Percentiles rank a stretch among this genome's conserved stretches.
Conservation (phyloP, 345 rosid species). For the Diplotaxis tenuifolia region DNA sequence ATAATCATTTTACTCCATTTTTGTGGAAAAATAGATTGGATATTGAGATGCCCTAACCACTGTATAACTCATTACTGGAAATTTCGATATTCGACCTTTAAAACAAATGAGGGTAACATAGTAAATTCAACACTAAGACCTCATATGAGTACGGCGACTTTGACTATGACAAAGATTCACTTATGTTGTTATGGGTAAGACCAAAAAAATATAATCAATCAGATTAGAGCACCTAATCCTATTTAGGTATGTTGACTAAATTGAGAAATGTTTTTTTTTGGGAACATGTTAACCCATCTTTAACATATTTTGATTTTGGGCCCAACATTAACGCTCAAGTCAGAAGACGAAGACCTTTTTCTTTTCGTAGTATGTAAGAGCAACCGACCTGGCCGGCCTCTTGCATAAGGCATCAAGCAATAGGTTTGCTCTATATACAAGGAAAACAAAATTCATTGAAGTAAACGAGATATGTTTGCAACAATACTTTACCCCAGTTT, state of each 20-base stretch:
- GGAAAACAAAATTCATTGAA: background rate
- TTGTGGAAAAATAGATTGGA: no score
- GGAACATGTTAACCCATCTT: background rate
- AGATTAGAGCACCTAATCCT: background rate
- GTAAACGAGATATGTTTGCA: background rate
- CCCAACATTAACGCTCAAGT: background rate
- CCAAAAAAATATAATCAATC: background rate
- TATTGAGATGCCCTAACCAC: background rate
- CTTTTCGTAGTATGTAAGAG: background rate
- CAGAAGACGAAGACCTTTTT: background rate
- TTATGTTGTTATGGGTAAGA: background rate
- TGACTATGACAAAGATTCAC: background rate
- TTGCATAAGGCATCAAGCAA: background rate
- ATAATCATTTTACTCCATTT: no score
- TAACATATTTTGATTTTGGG: background rate
- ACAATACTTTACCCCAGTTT: background rate
- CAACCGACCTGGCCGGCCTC: background rate
- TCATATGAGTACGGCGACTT: background rate
- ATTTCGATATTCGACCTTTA: background rate
- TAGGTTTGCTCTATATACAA: background rate
- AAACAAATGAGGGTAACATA: background rate
- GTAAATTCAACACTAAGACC: background rate
- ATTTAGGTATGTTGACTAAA: background rate
- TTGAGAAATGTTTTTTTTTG: background rate
- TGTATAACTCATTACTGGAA: background rate